Evolutionary conservation across 345 rosid species (phyloP).

Genomic region (Lenwebbia sp.): DNA sequence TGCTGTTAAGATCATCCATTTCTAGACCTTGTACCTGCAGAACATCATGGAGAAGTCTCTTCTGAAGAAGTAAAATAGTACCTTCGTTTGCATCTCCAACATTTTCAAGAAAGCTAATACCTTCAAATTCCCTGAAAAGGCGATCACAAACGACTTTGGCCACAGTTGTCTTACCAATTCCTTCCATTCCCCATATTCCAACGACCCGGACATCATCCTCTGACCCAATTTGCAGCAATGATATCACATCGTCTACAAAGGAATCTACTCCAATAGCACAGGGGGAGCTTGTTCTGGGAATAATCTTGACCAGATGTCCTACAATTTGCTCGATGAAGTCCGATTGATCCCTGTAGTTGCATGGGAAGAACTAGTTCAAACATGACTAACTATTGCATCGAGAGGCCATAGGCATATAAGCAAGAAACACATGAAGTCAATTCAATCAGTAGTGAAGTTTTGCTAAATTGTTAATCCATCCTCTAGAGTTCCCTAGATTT

Average conservation of each 20-base stretch:
- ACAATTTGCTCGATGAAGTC: background rate
- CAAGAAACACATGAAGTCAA: background rate
- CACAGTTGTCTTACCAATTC: slow-evolving; percentile 8
- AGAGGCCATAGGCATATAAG: background rate
- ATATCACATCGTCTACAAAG: background rate
- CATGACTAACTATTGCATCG: too few relatives aligned
- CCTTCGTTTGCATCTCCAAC: background rate
- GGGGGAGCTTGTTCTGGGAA: background rate
- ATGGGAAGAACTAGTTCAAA: background rate
- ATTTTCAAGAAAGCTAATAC: slow-evolving; percentile 1
- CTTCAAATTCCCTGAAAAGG: background rate
- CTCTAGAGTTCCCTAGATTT: too few relatives aligned
- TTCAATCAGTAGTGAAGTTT: background rate
- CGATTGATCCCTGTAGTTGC: background rate
- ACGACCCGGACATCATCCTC: background rate
- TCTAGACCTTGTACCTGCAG: background rate
- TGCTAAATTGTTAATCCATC: too few relatives aligned
- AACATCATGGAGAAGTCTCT: background rate
- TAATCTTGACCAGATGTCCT: background rate
- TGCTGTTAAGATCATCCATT: background rate
- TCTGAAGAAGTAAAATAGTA: background rate
- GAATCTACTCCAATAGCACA: background rate
- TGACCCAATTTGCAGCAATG: background rate
- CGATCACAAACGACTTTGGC: background rate
- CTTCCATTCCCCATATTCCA: background rate